Evolutionary conservation across 2,329 filamentous ascomycete genomes (phyloP).

Genomic region (Aspergillus pseudoglaucus): DNA sequence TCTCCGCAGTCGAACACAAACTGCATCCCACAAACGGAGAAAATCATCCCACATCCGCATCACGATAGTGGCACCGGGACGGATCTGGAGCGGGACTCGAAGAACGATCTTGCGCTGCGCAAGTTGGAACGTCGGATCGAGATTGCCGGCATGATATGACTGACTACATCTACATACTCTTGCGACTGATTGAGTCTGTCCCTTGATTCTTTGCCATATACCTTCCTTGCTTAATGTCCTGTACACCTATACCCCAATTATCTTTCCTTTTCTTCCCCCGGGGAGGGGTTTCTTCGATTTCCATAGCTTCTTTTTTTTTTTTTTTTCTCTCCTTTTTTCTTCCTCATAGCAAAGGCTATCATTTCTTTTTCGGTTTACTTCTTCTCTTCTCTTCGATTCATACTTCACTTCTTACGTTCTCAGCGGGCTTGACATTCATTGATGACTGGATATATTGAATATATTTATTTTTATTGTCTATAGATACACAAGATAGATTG

Average conservation of each 20-base stretch:
- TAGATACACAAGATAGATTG: too few species aligned
- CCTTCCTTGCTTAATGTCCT: background rate
- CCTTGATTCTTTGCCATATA: background rate
- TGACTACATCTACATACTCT: constrained; percentile 1
- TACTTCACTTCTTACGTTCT: background rate
- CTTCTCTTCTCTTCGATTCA: background rate
- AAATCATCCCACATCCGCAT: constrained; percentile 6
- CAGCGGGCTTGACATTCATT: too few species aligned
- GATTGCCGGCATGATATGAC: constrained; percentile 25
- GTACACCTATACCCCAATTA: background rate
- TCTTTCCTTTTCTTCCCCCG: background rate
- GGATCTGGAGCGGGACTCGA: constrained; percentile 11
- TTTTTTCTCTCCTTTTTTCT: constrained; percentile 1
- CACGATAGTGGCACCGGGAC: constrained; percentile 23
- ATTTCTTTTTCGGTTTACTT: constrained; percentile 9
- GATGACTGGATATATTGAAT: too few species aligned
- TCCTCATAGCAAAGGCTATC: constrained; percentile 8
- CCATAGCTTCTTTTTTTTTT: background rate
- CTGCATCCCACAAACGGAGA: constrained; percentile 12
- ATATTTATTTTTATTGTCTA: too few species aligned
- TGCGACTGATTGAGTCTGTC: background rate
- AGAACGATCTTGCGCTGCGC: constrained; percentile 14
- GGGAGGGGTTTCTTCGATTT: background rate
- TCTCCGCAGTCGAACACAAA: constrained; percentile 8
- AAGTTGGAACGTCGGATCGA: constrained; percentile 23